Evolutionary conservation across 306 rosid species (phyloP).

Genomic region (Luffa acutangula): DNA sequence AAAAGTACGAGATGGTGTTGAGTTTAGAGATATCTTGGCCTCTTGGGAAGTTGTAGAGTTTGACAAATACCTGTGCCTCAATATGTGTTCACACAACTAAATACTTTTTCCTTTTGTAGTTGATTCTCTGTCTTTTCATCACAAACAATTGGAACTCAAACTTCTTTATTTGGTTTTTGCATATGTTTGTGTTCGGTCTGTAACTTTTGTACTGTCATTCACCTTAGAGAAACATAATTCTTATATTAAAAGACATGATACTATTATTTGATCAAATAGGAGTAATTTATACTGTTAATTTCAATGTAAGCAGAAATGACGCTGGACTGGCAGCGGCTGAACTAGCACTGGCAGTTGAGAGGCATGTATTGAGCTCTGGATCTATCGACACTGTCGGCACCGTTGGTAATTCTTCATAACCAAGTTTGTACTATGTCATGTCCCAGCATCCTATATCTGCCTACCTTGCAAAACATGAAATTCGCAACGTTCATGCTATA

Average conservation of each 20-base stretch:
- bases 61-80: neutral
- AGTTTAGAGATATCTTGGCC: too few relatives aligned
- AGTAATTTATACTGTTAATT: conserved; percentile 8
- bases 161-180: neutral
- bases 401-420: conserved; percentile 44
- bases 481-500: neutral
- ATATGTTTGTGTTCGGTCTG: neutral
- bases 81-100: neutral
- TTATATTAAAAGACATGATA: neutral
- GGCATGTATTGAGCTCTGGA: conserved; percentile 78
- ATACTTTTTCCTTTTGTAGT: neutral
- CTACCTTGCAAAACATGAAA: neutral
- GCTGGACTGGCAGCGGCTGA: conserved; percentile 98
- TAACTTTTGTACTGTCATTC: neutral
- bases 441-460: neutral
- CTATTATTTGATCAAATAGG: neutral
- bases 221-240: neutral
- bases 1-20: neutral
- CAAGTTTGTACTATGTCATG: neutral
- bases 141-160: neutral
- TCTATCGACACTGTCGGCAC: conserved; percentile 94
- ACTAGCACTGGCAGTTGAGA: conserved; percentile 79
- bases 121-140: neutral
- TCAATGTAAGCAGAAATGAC: conserved; percentile 55
- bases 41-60: neutral